Evolutionary conservation across 441 rosid genomes (phyloP).

Genomic region (Sinapis alba): DNA sequence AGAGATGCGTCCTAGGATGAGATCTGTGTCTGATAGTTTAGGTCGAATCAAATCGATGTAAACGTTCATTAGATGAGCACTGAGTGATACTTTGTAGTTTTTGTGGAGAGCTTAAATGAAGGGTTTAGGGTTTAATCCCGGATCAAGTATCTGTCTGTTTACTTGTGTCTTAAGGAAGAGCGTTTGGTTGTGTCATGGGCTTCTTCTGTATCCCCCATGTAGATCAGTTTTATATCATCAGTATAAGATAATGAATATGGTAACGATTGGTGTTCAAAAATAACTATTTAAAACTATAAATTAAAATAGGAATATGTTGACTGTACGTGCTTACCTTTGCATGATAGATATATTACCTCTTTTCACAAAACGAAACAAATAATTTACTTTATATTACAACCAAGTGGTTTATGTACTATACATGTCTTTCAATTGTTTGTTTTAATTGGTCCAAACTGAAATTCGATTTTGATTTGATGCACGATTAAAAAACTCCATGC

Average conservation of each 20-base stretch:
- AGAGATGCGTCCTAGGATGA: constrained; percentile 83
- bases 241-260: not conserved
- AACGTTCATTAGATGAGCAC: not conserved
- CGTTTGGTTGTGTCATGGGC: constrained; percentile 6
- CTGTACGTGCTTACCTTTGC: not conserved
- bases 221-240: not conserved
- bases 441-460: constrained; percentile 4
- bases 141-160: not conserved
- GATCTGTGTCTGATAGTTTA: constrained; percentile 73
- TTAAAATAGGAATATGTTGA: constrained; percentile 1
- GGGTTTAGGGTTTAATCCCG: not conserved
- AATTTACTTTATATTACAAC: not conserved
- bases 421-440: not conserved
- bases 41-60: constrained; percentile 53
- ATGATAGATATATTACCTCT: not conserved
- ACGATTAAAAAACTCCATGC: not conserved
- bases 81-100: not conserved
- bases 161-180: constrained; percentile 14
- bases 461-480: constrained; percentile 19
- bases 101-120: not conserved
- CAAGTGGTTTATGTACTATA: not conserved
- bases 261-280: not conserved
- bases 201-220: not conserved
- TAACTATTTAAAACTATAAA: not conserved
- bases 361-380: not conserved